Conservation (phyloP, 495 filamentous ascomycete species). For the Penicilliopsis zonata region DNA sequence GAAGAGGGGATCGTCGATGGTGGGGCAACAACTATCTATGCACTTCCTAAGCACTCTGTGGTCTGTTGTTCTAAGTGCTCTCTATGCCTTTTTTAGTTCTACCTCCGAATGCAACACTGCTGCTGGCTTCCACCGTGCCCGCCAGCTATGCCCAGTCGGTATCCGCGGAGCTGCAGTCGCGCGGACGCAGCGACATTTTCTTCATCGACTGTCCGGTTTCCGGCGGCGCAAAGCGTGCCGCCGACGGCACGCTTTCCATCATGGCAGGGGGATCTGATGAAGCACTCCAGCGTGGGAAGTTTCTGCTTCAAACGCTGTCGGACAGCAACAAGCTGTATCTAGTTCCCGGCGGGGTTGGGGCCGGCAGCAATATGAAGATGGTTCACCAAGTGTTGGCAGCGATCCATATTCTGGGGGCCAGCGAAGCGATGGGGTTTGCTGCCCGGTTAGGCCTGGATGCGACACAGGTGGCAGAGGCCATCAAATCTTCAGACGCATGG, state of each 20-base stretch:
- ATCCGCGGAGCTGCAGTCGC: slow-evolving; percentile 35
- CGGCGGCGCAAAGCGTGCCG: slow-evolving; percentile 62
- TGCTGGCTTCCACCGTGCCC: slow-evolving; percentile 67
- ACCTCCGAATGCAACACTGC: slow-evolving; percentile 44
- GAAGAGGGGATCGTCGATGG: slow-evolving; percentile 41
- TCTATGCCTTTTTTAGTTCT: slow-evolving; percentile 25
- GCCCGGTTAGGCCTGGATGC: slow-evolving; percentile 55
- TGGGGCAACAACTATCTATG: slow-evolving; percentile 4
- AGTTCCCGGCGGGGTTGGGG: slow-evolving; percentile 60
- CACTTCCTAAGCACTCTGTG: too few species aligned
- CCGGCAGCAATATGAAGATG: slow-evolving; percentile 83
- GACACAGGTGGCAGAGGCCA: slow-evolving; percentile 37
- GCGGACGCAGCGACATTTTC: slow-evolving; percentile 48
- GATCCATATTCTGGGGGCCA: slow-evolving; percentile 59
- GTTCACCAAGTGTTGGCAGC: slow-evolving; percentile 73
- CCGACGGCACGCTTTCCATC: slow-evolving; percentile 67
- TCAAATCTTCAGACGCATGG: slow-evolving; percentile 48
- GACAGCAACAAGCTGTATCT: slow-evolving; percentile 54
- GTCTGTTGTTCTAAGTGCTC: too few species aligned
- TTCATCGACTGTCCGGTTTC: slow-evolving; percentile 70
- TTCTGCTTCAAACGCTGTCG: slow-evolving; percentile 50
- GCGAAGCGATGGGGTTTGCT: slow-evolving; percentile 65
- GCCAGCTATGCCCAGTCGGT: slow-evolving; percentile 54
- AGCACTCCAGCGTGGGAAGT: slow-evolving; percentile 44
- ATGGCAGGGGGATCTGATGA: slow-evolving; percentile 56